These are phyloP conservation scores for Rhizomucor miehei DNA, from an alignment of 371 early-diverging fungal species.

Conservation along the genomic window DNA sequence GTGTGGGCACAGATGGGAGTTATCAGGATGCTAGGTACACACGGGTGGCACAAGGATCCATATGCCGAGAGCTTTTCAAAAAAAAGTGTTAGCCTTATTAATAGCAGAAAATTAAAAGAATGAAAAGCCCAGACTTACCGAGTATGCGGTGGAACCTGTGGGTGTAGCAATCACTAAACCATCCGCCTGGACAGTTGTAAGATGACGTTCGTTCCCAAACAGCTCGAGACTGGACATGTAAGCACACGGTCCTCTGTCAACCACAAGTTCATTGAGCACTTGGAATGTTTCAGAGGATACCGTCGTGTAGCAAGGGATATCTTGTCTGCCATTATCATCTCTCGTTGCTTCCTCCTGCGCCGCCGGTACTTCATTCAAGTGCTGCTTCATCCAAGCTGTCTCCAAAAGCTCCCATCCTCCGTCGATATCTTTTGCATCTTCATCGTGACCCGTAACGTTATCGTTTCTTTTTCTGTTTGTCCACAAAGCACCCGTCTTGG, in stretches of 20 bases:
- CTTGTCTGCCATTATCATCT: background rate
- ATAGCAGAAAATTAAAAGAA: too few species aligned
- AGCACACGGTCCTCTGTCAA: slow-evolving; percentile 88
- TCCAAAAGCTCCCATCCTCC: slow-evolving; percentile 19
- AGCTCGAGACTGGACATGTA: slow-evolving; percentile 87
- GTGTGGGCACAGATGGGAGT: slow-evolving; percentile 96
- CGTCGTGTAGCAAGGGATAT: slow-evolving; percentile 30
- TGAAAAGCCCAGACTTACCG: too few species aligned
- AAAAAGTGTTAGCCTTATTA: too few species aligned
- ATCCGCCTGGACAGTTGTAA: slow-evolving; percentile 87
- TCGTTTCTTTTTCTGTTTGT: too few species aligned
- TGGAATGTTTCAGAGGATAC: slow-evolving; percentile 46
- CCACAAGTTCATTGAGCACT: slow-evolving; percentile 75
- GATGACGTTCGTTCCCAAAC: slow-evolving; percentile 80
- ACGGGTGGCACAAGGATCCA: slow-evolving; percentile 92
- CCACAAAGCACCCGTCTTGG: background rate
- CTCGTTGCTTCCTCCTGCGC: background rate
- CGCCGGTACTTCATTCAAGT: slow-evolving; percentile 1
- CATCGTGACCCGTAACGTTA: too few species aligned
- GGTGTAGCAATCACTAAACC: slow-evolving; percentile 91
- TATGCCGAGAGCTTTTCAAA: slow-evolving; percentile 81
- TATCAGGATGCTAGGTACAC: slow-evolving; percentile 83
- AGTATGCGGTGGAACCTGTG: slow-evolving; percentile 95
- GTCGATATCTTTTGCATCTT: background rate
- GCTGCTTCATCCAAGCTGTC: slow-evolving; percentile 26